Evolutionary conservation across 352 stramenopile species (phyloP).

Genomic region (Phytophthora constricta): DNA sequence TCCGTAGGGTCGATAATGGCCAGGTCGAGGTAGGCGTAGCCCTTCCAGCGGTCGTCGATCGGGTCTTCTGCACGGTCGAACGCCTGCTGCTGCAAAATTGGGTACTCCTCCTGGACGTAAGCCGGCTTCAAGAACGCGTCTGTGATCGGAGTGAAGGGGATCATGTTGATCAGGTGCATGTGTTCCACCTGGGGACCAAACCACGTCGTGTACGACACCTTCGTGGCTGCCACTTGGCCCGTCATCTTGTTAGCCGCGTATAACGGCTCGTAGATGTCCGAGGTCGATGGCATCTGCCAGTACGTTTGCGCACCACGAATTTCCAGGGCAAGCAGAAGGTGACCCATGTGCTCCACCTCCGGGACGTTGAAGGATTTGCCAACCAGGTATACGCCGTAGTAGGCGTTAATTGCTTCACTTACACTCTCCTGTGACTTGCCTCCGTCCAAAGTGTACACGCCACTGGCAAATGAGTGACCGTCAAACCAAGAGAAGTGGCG

Average conservation of each 20-base stretch:
- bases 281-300: constrained; percentile 92
- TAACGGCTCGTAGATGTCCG: constrained; percentile 71
- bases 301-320: constrained; percentile 95
- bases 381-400: constrained; percentile 96
- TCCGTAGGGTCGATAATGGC: constrained; percentile 78
- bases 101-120: constrained; percentile 85
- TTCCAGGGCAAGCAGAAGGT: constrained; percentile 93
- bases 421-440: constrained; percentile 97
- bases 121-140: constrained; percentile 64
- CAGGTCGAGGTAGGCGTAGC: constrained; percentile 85
- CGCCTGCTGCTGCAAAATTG: constrained; percentile 73
- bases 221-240: constrained; percentile 77
- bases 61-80: constrained; percentile 62
- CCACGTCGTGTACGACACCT: constrained; percentile 90
- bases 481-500: constrained; percentile 98
- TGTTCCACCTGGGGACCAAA: constrained; percentile 86
- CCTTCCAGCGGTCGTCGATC: constrained; percentile 83
- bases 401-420: constrained; percentile 97
- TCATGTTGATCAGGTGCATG: constrained; percentile 93
- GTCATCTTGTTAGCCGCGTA: constrained; percentile 88
- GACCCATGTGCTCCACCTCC: constrained; percentile 87
- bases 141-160: constrained; percentile 91
- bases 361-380: constrained; percentile 78
- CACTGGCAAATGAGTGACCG: constrained; percentile 95
- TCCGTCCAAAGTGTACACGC: constrained; percentile 94